A percentile compares a stretch with the other conserved stretches of the same genome.
Evolutionary conservation across 1,284 basidiomycete genomes (phyloP).

Genomic region (Cryptococcus sp.): DNA sequence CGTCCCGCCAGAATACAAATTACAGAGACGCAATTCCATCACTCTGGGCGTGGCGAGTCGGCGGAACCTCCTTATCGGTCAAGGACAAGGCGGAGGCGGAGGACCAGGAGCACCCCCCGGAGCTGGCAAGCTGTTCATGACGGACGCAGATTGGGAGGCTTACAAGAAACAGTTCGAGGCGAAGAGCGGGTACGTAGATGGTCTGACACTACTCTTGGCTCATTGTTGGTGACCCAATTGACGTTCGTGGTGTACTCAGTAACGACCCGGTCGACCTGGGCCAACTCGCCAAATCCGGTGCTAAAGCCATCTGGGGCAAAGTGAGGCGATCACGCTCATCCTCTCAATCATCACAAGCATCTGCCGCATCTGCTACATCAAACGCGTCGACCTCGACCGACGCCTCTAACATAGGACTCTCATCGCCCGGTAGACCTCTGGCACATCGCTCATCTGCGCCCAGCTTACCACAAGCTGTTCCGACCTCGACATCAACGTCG

Average conservation of each 20-base stretch:
- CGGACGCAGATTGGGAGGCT: constrained; percentile 49
- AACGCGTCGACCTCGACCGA: constrained; percentile 3
- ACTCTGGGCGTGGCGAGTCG: constrained; percentile 48
- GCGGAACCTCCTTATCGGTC: constrained; percentile 41
- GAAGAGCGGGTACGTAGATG: constrained; percentile 33
- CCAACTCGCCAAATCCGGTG: constrained; percentile 38
- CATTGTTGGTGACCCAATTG: not conserved
- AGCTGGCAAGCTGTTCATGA: constrained; percentile 32
- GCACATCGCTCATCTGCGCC: no score
- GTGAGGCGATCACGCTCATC: constrained; percentile 23
- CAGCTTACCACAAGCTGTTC: no score
- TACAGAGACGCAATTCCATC: constrained; percentile 45
- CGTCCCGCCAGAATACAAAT: constrained; percentile 39
- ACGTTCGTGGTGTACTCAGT: constrained; percentile 6
- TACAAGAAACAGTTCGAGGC: constrained; percentile 41
- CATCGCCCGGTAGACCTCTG: no score
- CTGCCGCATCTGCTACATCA: constrained; percentile 14
- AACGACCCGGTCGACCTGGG: constrained; percentile 46
- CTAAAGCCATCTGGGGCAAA: constrained; percentile 47
- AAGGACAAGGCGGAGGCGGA: constrained; percentile 23
- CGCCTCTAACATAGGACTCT: no score
- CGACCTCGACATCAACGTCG: no score
- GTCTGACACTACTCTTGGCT: not conserved
- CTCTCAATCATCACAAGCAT: constrained; percentile 7
- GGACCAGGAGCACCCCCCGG: not conserved